These are phyloP conservation scores for Penicillium psychrofluorescens DNA, from an alignment of 495 filamentous ascomycete species.

Conservation along the genomic window DNA sequence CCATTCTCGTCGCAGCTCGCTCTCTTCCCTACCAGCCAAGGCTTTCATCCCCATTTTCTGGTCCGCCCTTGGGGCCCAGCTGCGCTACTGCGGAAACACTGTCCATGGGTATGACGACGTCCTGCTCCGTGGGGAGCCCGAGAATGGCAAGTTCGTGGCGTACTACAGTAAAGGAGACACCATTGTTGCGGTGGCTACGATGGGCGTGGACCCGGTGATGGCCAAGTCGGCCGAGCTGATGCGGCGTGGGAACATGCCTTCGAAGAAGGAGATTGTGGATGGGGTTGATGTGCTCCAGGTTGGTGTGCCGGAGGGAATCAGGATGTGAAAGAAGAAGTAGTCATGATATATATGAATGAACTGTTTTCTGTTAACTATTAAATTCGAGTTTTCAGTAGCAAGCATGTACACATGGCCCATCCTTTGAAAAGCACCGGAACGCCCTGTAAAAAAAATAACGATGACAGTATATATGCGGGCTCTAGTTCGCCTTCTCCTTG, in stretches of 20 bases:
- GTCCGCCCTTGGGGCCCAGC: slow-evolving; percentile 81
- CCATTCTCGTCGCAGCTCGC: slow-evolving; percentile 26
- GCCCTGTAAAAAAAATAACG: slow-evolving; percentile 17
- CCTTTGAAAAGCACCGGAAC: slow-evolving; percentile 20
- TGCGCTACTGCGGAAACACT: slow-evolving; percentile 89
- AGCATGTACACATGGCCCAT: slow-evolving; percentile 18
- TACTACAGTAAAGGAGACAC: slow-evolving; percentile 83
- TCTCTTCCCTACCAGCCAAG: slow-evolving; percentile 47
- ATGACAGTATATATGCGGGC: neutral
- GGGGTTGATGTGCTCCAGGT: slow-evolving; percentile 69
- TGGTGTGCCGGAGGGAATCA: slow-evolving; percentile 35
- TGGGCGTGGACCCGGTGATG: slow-evolving; percentile 88
- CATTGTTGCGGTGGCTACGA: slow-evolving; percentile 86
- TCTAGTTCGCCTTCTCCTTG: slow-evolving; percentile 13
- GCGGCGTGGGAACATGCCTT: slow-evolving; percentile 72
- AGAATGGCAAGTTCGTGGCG: slow-evolving; percentile 77
- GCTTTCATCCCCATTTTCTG: slow-evolving; percentile 92
- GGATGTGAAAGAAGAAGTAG: slow-evolving; percentile 1
- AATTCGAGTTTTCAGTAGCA: neutral
- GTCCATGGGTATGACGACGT: slow-evolving; percentile 76
- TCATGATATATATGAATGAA: too few species aligned
- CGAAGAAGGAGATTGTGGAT: slow-evolving; percentile 64
- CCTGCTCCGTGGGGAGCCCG: slow-evolving; percentile 66
- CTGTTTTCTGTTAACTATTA: too few species aligned
- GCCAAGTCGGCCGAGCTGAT: slow-evolving; percentile 77